These are phyloP conservation scores for Talaromyces thailandensis DNA, from an alignment of 495 filamentous ascomycete genomes.

Conservation along the genomic window DNA sequence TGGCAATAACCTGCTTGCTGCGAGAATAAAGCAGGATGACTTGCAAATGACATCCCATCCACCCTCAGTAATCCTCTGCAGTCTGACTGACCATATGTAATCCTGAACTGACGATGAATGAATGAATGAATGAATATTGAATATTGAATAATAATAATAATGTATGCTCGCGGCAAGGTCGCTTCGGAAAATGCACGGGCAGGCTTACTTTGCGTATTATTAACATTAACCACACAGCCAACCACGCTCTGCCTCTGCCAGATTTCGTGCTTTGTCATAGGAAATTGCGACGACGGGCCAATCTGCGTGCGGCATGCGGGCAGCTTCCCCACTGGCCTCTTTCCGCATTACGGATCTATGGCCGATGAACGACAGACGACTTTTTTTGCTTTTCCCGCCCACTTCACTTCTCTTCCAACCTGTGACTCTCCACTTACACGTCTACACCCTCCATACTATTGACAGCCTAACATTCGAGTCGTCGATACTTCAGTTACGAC, in stretches of 20 bases:
- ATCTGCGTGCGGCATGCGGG: not conserved
- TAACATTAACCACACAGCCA: not conserved
- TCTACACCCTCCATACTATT: not conserved
- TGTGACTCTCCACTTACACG: not conserved
- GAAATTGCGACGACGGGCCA: not conserved
- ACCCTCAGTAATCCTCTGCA: not conserved
- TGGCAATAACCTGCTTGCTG: not conserved
- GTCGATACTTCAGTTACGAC: not conserved
- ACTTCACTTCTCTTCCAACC: not conserved
- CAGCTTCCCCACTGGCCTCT: not conserved
- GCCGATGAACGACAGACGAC: not conserved
- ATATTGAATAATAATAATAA: too few relatives aligned
- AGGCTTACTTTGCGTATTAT: not conserved
- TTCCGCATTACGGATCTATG: not conserved
- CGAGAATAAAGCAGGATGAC: not conserved
- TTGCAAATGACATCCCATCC: not conserved
- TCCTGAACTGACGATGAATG: too few relatives aligned
- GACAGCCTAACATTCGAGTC: not conserved
- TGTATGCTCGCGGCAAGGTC: not conserved
- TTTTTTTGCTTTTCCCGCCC: constrained; percentile 2
- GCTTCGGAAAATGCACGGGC: not conserved
- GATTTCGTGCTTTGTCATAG: not conserved
- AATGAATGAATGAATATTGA: not conserved
- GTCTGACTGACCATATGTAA: too few relatives aligned
- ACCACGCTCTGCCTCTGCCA: not conserved